Conservation (phyloP, 768 basidiomycete genomes). For the Exidia glandulosa region DNA sequence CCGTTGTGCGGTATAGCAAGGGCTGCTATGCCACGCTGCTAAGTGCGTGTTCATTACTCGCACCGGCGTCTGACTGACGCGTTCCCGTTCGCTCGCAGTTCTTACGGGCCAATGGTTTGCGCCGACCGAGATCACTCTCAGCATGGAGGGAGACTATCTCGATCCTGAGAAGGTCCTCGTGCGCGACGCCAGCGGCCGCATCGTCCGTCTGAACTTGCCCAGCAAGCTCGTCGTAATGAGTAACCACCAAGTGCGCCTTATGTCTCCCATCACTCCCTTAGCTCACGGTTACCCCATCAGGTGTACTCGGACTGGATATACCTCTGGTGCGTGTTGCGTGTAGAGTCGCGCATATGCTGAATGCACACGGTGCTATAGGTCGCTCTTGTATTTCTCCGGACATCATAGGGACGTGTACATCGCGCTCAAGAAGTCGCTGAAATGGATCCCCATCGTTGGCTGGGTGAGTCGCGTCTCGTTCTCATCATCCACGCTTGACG, state of each 20-base stretch:
- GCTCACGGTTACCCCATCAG: background rate
- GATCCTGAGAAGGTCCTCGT: constrained; percentile 41
- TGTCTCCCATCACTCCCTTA: background rate
- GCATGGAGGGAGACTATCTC: constrained; percentile 57
- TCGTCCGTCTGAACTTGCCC: constrained; percentile 57
- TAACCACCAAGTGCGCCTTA: constrained; percentile 72
- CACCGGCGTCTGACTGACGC: constrained; percentile 1
- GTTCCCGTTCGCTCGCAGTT: constrained; percentile 32
- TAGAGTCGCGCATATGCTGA: constrained; percentile 48
- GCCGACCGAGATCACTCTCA: constrained; percentile 59
- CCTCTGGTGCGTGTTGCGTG: background rate
- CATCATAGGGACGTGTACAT: constrained; percentile 73
- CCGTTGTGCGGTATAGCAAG: constrained; percentile 71
- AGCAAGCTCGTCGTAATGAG: constrained; percentile 74
- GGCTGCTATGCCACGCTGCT: constrained; percentile 68
- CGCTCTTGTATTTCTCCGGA: constrained; percentile 59
- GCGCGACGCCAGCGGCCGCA: constrained; percentile 43
- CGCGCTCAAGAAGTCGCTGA: constrained; percentile 83
- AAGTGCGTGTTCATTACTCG: constrained; percentile 34
- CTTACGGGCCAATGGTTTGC: constrained; percentile 76
- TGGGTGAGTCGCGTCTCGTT: constrained; percentile 48
- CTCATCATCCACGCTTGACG: background rate
- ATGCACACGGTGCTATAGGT: constrained; percentile 53
- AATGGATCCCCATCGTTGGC: constrained; percentile 77
- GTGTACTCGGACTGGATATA: background rate